Evolutionary conservation across 352 stramenopile species (phyloP), one percentile per base, ranked within the genome.

Genomic region (Pythium vanterpoolii): DNA sequence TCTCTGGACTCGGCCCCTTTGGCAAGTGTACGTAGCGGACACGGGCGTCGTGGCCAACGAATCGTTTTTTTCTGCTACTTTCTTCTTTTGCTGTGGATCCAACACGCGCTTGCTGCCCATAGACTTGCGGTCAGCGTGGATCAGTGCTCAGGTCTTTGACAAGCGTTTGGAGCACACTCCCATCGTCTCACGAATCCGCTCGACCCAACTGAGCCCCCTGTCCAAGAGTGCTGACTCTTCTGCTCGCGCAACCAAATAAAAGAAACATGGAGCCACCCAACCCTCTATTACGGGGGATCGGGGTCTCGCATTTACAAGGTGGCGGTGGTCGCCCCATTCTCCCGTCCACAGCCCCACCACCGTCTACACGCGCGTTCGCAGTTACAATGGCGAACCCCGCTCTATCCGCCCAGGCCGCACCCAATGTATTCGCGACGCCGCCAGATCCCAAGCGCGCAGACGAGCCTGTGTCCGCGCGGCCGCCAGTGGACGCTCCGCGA

Each of bases 311-410:
- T 44, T 48, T 24, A 16, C 40, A 46, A 46, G 40, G 19, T 30
- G 31, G 33, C 33, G n/a, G 33, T 31, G 19, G 36, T 19, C 36
- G 51, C 23, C 8, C n/a, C 31, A 55, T 11, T 45, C 48, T 44
- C 48, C 21, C 48, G 48, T 55, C 51, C 36, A 27, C 23, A 30
- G 9, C 34, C 34, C 18, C 34, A 42, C 5, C 6, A 2, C 36
- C 24, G 33, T 39, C 45, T 27, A 38, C 44, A 36, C 38, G 30
- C 4, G 27, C 27, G 50, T 27, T 27, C 26, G n/a, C n/a, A n/a
- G n/a, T n/a, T n/a, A 18, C 51, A 7, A 64, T 64, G 56, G 56
- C 56, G 19, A 56, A 64, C 47, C 47, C 56, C 38, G 27, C 51
- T n/a, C 34, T 49, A 18, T 24, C 46, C 6, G 31, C 42, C n/a